Evolutionary conservation across 441 rosid species (phyloP).

Genomic region (Bocquillonia castaneifolia): DNA sequence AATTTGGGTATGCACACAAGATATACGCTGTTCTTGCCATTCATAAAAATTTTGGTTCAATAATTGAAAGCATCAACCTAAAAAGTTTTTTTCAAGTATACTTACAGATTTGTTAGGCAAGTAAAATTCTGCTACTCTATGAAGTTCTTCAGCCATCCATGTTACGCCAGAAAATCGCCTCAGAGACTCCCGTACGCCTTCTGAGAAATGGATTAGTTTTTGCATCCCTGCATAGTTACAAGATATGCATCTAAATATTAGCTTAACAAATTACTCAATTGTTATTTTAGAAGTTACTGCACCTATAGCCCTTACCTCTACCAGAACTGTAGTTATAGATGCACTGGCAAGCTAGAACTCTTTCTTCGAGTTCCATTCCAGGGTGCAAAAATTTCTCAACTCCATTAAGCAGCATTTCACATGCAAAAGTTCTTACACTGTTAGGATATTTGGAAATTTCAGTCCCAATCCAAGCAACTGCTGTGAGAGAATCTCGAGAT

Average conservation of each 20-base stretch:
- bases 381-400: slow-evolving; percentile 76
- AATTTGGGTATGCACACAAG: slow-evolving; percentile 91
- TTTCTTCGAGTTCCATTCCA: slow-evolving; percentile 74
- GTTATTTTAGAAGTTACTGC: neutral
- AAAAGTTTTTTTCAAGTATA: slow-evolving; percentile 17
- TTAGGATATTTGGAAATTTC: slow-evolving; percentile 65
- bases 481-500: slow-evolving; percentile 53
- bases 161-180: slow-evolving; percentile 78
- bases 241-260: slow-evolving; percentile 17
- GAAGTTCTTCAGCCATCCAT: slow-evolving; percentile 97
- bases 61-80: neutral
- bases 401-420: slow-evolving; percentile 62
- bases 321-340: slow-evolving; percentile 88
- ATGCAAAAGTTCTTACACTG: slow-evolving; percentile 50
- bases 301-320: slow-evolving; percentile 45
- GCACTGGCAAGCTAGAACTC: slow-evolving; percentile 79
- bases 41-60: slow-evolving; percentile 13
- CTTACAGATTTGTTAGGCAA: slow-evolving; percentile 73
- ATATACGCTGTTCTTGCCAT: slow-evolving; percentile 64
- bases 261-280: neutral
- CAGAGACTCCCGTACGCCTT: slow-evolving; percentile 82
- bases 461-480: slow-evolving; percentile 71
- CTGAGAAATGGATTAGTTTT: slow-evolving; percentile 69
- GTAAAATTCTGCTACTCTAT: slow-evolving; percentile 73
- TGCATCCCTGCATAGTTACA: slow-evolving; percentile 59